Percentiles rank a stretch among this genome's conserved stretches.
These are phyloP conservation scores for Hyparrhenia diplandra DNA, from an alignment of 176 grass and related monocot species.

Conservation along the genomic window DNA sequence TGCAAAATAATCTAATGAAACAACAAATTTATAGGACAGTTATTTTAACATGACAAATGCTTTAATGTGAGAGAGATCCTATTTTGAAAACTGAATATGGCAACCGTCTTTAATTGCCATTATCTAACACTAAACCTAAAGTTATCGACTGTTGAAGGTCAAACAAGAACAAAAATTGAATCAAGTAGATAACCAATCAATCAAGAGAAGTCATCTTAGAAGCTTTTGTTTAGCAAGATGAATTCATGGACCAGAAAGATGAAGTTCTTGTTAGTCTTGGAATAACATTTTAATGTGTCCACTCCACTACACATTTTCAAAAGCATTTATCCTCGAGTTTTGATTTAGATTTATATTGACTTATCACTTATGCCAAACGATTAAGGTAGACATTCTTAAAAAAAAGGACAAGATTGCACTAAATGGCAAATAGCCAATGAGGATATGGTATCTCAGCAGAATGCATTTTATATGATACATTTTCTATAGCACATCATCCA, in stretches of 20 bases:
- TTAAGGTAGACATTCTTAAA: neutral
- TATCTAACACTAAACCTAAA: neutral
- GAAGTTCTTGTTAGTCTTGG: neutral
- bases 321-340: neutral
- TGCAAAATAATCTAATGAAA: neutral
- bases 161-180: neutral
- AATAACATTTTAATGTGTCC: neutral
- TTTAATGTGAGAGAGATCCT: neutral
- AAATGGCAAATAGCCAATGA: neutral
- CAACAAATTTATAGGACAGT: neutral
- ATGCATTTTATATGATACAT: neutral
- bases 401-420: neutral
- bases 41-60: neutral
- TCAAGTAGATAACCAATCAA: neutral
- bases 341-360: slow-evolving; percentile 2
- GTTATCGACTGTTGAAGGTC: neutral
- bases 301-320: neutral
- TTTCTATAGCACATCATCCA: neutral
- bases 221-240: slow-evolving; percentile 2
- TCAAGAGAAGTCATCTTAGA: neutral
- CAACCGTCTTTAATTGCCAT: neutral
- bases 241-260: slow-evolving; percentile 7
- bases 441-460: neutral
- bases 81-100: neutral
- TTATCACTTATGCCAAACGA: slow-evolving; percentile 18